A percentile compares a stretch with the other conserved stretches of the same genome.
Evolutionary conservation across 164 flowering plant genomes (phyloP).

Genomic region (Aristolochia contorta): DNA sequence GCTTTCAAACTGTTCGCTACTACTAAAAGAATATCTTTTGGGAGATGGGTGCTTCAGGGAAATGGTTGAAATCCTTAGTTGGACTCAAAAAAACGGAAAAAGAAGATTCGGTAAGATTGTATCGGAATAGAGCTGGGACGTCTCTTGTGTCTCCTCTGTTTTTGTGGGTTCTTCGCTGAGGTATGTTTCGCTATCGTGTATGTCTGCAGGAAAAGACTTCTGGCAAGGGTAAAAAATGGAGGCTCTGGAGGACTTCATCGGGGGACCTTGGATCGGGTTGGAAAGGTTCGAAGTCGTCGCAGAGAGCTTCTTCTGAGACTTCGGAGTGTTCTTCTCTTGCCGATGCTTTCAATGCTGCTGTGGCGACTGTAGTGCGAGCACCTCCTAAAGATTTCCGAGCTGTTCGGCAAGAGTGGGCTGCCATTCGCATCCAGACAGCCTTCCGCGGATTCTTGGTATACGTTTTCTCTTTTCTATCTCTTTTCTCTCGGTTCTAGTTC

Average conservation of each 20-base stretch:
- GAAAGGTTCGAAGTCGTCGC: conserved; percentile 23
- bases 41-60: conserved; percentile 75
- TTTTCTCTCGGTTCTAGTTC: too few species aligned
- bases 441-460: conserved; percentile 83
- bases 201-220: conserved; percentile 27
- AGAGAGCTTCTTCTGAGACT: conserved; percentile 29
- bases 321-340: conserved; percentile 33
- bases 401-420: conserved; percentile 89
- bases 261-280: conserved; percentile 21
- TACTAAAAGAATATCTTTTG: conserved; percentile 2
- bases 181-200: neutral
- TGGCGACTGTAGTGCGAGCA: conserved; percentile 69
- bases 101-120: conserved; percentile 37
- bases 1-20: neutral
- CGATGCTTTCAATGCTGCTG: conserved; percentile 47
- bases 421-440: conserved; percentile 80
- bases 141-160: neutral
- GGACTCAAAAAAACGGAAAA: conserved; percentile 37
- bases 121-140: neutral
- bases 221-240: conserved; percentile 47
- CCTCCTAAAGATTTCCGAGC: conserved; percentile 61
- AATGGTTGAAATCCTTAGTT: conserved; percentile 72
- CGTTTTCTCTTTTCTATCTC: too few species aligned
- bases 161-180: neutral
- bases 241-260: conserved; percentile 55